A percentile compares a stretch with the other conserved stretches of the same genome.
Conservation (phyloP, 495 filamentous ascomycete species). For the Hypoxylon subgilvum region DNA sequence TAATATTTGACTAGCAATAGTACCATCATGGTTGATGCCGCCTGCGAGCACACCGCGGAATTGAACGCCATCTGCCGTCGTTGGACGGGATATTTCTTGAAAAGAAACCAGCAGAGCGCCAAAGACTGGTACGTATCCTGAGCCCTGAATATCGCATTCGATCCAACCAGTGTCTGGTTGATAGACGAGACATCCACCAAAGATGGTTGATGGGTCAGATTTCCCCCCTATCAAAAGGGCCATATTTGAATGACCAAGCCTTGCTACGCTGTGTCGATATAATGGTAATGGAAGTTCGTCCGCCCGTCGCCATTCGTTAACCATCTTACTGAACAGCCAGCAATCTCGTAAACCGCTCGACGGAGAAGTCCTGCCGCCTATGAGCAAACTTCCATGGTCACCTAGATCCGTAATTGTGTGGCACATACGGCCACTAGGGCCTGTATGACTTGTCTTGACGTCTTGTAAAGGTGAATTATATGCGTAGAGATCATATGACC, state of each 20-base stretch:
- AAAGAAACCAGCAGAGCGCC: slow-evolving; percentile 57
- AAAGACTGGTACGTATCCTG: slow-evolving; percentile 61
- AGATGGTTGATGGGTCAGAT: slow-evolving; percentile 58
- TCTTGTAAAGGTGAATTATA: slow-evolving; percentile 27
- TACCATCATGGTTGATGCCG: slow-evolving; percentile 67
- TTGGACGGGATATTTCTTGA: background rate
- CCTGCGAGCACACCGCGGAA: slow-evolving; percentile 68
- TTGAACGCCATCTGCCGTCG: background rate
- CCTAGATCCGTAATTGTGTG: slow-evolving; percentile 72
- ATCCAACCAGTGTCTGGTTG: slow-evolving; percentile 55
- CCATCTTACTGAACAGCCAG: slow-evolving; percentile 66
- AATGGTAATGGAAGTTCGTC: slow-evolving; percentile 67
- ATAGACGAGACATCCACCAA: slow-evolving; percentile 72
- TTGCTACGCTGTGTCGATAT: slow-evolving; percentile 74
- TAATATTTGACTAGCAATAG: slow-evolving; percentile 58
- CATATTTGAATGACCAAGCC: slow-evolving; percentile 50
- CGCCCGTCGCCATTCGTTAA: slow-evolving; percentile 62
- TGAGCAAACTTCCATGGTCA: slow-evolving; percentile 61
- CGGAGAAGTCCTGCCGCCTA: slow-evolving; percentile 82
- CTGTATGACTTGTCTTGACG: slow-evolving; percentile 41
- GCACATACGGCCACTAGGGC: slow-evolving; percentile 68
- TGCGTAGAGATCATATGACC: slow-evolving; percentile 65
- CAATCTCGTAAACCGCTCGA: slow-evolving; percentile 69
- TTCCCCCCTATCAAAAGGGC: slow-evolving; percentile 77
- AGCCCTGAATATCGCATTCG: slow-evolving; percentile 44